A percentile compares a stretch with the other conserved stretches of the same genome.
Conservation (phyloP, 306 rosid genomes). For the Dalbergia cultrata region DNA sequence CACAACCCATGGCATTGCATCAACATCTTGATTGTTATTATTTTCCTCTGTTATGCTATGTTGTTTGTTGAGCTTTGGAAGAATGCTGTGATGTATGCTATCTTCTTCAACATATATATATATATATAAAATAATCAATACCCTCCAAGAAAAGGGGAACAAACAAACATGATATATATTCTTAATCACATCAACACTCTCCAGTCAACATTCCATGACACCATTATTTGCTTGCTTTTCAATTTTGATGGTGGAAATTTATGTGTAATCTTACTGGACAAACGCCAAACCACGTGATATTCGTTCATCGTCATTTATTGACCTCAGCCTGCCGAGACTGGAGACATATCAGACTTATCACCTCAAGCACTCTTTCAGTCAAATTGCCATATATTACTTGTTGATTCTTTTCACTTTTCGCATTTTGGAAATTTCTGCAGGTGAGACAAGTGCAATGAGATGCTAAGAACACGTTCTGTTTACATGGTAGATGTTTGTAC, state of each 20-base stretch:
- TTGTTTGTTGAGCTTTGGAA: slow-evolving; percentile 21
- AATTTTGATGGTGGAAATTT: slow-evolving; percentile 47
- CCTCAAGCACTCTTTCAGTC: not conserved
- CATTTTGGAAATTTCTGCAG: not conserved
- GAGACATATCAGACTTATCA: slow-evolving; percentile 31
- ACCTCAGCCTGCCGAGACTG: slow-evolving; percentile 15
- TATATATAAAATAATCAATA: not conserved
- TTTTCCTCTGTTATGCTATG: not conserved
- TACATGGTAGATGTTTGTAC: not conserved
- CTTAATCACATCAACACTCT: slow-evolving; percentile 46
- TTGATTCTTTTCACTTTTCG: slow-evolving; percentile 33
- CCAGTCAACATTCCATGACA: slow-evolving; percentile 34
- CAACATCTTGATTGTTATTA: slow-evolving; percentile 33
- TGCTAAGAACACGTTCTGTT: slow-evolving; percentile 32
- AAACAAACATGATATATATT: slow-evolving; percentile 41
- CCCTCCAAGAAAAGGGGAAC: slow-evolving; percentile 38
- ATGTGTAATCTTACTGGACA: slow-evolving; percentile 11
- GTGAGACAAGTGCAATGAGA: not conserved
- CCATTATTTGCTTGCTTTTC: not conserved
- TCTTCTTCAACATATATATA: slow-evolving; percentile 45
- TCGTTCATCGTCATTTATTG: slow-evolving; percentile 26
- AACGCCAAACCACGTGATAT: slow-evolving; percentile 27
- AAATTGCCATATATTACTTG: slow-evolving; percentile 21
- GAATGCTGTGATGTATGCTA: slow-evolving; percentile 29
- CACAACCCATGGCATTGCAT: slow-evolving; percentile 53